Evolutionary conservation across 495 filamentous ascomycete species (phyloP).

Genomic region (Penicillium simplicissimum): DNA sequence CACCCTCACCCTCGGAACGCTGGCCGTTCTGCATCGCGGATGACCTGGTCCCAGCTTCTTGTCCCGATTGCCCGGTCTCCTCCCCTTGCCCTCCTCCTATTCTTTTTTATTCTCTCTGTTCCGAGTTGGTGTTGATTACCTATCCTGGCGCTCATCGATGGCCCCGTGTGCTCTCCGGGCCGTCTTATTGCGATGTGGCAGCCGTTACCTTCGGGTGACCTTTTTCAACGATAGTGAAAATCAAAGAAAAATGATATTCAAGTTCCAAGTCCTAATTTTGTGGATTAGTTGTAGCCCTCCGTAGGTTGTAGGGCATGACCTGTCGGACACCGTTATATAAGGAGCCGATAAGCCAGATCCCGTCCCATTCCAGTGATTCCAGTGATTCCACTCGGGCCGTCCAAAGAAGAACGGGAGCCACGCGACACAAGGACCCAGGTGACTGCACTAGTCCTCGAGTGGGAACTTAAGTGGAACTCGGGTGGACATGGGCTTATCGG

Average conservation of each 20-base stretch:
- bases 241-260: slow-evolving; percentile 2
- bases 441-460: no score
- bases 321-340: neutral
- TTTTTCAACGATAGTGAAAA: slow-evolving; percentile 21
- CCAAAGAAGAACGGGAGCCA: neutral
- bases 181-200: slow-evolving; percentile 34
- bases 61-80: slow-evolving; percentile 5
- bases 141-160: slow-evolving; percentile 39
- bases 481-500: neutral
- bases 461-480: no score
- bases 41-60: slow-evolving; percentile 7
- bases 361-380: no score
- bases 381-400: neutral
- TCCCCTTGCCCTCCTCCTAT: slow-evolving; percentile 7
- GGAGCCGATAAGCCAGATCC: neutral
- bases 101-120: slow-evolving; percentile 7
- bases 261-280: neutral
- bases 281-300: neutral
- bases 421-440: neutral
- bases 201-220: slow-evolving; percentile 40
- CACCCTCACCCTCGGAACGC: slow-evolving; percentile 1
- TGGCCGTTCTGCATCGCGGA: neutral
- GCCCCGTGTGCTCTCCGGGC: slow-evolving; percentile 7
- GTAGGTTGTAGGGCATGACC: no score
- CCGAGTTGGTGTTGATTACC: slow-evolving; percentile 13